Evolutionary conservation across 139 green algal genomes (phyloP), one percentile per base, ranked within the genome.

Genomic region (Pycnococcus provasolii): DNA sequence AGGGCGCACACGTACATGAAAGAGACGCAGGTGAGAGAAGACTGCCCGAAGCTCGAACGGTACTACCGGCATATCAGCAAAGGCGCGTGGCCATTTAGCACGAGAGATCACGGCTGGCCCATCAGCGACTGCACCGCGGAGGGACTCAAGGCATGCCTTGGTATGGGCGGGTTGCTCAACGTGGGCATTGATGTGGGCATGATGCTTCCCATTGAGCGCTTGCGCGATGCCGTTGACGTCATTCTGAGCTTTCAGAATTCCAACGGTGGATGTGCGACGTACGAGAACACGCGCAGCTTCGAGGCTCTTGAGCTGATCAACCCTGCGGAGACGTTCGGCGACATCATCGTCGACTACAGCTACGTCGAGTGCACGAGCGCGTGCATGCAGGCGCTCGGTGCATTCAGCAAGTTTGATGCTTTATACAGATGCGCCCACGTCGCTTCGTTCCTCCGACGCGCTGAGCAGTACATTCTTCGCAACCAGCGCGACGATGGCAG

Each of bases 331-430:
- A 98, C 93, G 0, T 98, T 99, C 83, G 92, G 92, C 39, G 87
- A 99, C 85, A 99, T 99, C 72, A 87, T 99, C 5, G 91, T 99
- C 40, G 94, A 99, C 79, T 99, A 99, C 79, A 82, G 74, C 15
- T 97, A 96, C 69, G 91, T 98, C 43, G 93, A 99, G 86, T 92
- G 88, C 83, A 90, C 87, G 43, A 90, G 83, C 1, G 91, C 93
- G 1, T 96, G 89, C 83, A 88, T 99, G 62, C 89, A 86, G 6
- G 90, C 90, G 0, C 79, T 98, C 15, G 64, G 26, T 0, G 80
- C 73, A 0, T 97, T 96, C 70, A 9, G 57, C 1, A 69, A 68
- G 46, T 60, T 52, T 41, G 52, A 72, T 60, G 68, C 73, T 0
- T 15, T 68, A 2, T 73, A 83, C 72, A 65, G 78, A 1, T 15